Evolutionary conservation across 257 asterid genomes (phyloP), one percentile per base, ranked within the genome.

Genomic region (Cynanchum wilfordii): DNA sequence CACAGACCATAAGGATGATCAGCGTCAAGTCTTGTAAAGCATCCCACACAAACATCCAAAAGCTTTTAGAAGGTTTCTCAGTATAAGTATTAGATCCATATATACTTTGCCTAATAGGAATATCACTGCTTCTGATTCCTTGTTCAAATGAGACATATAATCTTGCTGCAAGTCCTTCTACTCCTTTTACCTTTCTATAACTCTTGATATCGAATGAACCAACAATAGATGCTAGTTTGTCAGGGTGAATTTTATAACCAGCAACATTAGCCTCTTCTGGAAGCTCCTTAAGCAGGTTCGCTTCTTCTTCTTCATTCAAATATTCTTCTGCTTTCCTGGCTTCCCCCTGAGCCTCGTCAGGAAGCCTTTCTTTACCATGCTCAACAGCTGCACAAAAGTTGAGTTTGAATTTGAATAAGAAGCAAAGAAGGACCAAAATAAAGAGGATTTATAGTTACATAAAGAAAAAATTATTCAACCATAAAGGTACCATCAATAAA

Each of bases 41-140:
- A 24, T 95, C 99, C 99, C 98, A 95, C 54, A 95, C 90, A 80
- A 92, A 95, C 86, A 86, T 70, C 95, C 95, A 89, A 78, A 94
- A 95, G 52, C 95, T 89, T 85, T 87, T 95, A 67, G 91, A 71
- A 45, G 97, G 98, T 73, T 92, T 95, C 80, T 95, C 99, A 4
- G 97, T 82, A 80, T 82, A 95, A 30, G 73, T 70, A 79, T 95
- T 95, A 79, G 89, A 66, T 59, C 99, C 98, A 75, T 77, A 95
- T 50, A 90, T 59, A 67, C 76, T 79, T 82, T 90, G 87, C 79
- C 99, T 89, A 24, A 76, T n/a, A 11, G 88, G 79, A 10, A 89
- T 73, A 16, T 90, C 98, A 79, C 79, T 80, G 69, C 92, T 73
- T 76, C 86, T 80, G 76, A 95, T 89, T 63, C 98, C 98, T 77